Base-by-base conservation (phyloP, 805 yeast genomes). In the Kazachstania taianensis region DNA sequence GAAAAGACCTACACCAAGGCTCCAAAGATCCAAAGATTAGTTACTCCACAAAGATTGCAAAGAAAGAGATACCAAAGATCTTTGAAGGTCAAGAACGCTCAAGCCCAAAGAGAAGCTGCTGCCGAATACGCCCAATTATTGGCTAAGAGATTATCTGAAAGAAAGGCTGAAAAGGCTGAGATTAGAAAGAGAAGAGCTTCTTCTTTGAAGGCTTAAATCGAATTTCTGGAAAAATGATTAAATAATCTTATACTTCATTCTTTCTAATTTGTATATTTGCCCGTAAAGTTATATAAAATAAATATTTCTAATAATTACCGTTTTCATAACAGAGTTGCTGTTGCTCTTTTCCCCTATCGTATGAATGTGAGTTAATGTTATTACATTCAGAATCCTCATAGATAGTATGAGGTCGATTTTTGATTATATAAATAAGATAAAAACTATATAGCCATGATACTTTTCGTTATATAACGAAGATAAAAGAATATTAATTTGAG, bases 111-210 rank as follows among this genome's bases (percentile, higher is more conserved):
- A 85, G 97, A 92, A 70, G 96, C 94, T 73, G 98, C 99, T 71
- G 94, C 97, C 66, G 98, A 92, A 73, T 92, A 92, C 81, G 94
- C 96, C 66, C 94, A 87, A 74, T 77, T 92, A 66, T 78, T 92
- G 69, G 97, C 99, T 66, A 74, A 85, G 76, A 89, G 97, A 73
- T 81, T 89, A 69, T 82, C 85, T 71, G 96, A 89, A 74, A 85
- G 87, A 75, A 89, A 89, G 78, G 89, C 94, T 67, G 94, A 85
- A 73, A 84, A 77, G 76, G 96, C 95, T 72, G 96, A 86, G 77
- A 78, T 82, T 72, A 86, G 82, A 77, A 89, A 89, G 94, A 86
- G 96, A 82, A 86, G 98, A 79, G 97, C 98, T 69, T 87, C 96
- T 62, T 92, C 97, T 59, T 79, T 92, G 70, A 85, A 81, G 74